Base-by-base conservation (phyloP, 2,329 filamentous ascomycete genomes). In the Colletotrichum sp. region DNA sequence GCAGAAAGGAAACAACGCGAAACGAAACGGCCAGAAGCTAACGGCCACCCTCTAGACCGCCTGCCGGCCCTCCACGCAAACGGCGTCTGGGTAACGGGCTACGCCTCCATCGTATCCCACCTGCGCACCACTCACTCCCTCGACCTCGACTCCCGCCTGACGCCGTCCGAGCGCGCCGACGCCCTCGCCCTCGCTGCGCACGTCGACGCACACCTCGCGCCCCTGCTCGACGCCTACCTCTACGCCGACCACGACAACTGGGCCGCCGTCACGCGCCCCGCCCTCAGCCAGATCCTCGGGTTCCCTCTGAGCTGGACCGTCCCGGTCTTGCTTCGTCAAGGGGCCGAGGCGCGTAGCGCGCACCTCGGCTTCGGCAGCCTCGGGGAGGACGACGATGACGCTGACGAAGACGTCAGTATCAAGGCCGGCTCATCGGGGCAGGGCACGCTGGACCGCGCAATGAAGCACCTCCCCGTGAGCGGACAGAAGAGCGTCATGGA, bases 181-280 rank as follows among this genome's bases (percentile, higher is more conserved):
- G 79, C 82, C 64, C 81, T 87, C 78, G 92, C 88, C 77, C 89
- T 90, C 85, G 88, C 91, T 44, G 91, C 95, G 77, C 96, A 96
- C 84, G 87, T 98, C 79, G 89, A 93, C 82, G 91, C 93, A 30
- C 92, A 93, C 75, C 95, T 94, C n/a, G 92, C 93, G 66, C 92
- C 94, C 36, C 91, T 99, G 76, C 84, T 98, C 80, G 95, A 98
- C 80, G 92, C 98, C 73, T 96, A 93, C 68, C 93, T 99, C 80
- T 99, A 98, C 84, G 94, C 97, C 78, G 97, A 96, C 36, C 95
- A 94, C 73, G 92, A 95, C 78, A 98, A 99, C 87, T 99, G 97
- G 90, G 89, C 92, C 71, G 88, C 90, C 59, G 87, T 90, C 65
- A 98, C 96, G 6, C 92, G 95, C 18, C 95, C 95, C 4, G 93